Evolutionary conservation across 2,329 filamentous ascomycete genomes (phyloP).

Genomic region (Daldinia eschscholtzii): DNA sequence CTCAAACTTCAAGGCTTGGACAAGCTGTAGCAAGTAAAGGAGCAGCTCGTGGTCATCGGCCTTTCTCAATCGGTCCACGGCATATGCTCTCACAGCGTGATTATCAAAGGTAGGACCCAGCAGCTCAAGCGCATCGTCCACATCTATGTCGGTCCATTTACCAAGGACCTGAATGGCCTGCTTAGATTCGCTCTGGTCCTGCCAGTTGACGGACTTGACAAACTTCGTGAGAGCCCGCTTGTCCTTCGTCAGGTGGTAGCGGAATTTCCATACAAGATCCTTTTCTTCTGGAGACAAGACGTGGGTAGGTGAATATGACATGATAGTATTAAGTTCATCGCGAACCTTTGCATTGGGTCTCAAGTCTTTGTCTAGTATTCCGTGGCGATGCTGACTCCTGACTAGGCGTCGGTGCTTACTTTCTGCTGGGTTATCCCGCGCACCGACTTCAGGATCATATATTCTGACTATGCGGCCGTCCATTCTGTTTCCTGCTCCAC

Average conservation of each 20-base stretch:
- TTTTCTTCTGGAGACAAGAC: conserved; percentile 90
- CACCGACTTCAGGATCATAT: conserved; percentile 93
- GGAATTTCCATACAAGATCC: conserved; percentile 96
- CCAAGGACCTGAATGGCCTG: conserved; percentile 91
- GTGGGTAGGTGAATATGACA: conserved; percentile 93
- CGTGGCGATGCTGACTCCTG: conserved; percentile 88
- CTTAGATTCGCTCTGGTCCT: conserved; percentile 83
- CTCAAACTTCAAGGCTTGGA: conserved; percentile 96
- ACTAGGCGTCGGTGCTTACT: conserved; percentile 94
- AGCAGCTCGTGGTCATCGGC: conserved; percentile 92
- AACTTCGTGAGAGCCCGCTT: conserved; percentile 96
- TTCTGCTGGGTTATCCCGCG: conserved; percentile 92
- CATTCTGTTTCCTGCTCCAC: conserved; percentile 61
- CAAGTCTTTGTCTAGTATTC: conserved; percentile 93
- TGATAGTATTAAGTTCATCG: conserved; percentile 90
- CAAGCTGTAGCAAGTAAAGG: conserved; percentile 91
- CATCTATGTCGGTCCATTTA: conserved; percentile 96
- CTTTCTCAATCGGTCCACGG: conserved; percentile 90
- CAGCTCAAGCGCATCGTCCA: conserved; percentile 95
- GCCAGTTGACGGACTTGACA: conserved; percentile 97
- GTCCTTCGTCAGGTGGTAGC: conserved; percentile 92
- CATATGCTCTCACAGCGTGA: conserved; percentile 87
- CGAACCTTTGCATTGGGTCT: conserved; percentile 96
- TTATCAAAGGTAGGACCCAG: conserved; percentile 94
- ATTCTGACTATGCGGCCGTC: conserved; percentile 80